Base-by-base conservation (phyloP, 164 flowering plant species). In the Berberis vulgaris region DNA sequence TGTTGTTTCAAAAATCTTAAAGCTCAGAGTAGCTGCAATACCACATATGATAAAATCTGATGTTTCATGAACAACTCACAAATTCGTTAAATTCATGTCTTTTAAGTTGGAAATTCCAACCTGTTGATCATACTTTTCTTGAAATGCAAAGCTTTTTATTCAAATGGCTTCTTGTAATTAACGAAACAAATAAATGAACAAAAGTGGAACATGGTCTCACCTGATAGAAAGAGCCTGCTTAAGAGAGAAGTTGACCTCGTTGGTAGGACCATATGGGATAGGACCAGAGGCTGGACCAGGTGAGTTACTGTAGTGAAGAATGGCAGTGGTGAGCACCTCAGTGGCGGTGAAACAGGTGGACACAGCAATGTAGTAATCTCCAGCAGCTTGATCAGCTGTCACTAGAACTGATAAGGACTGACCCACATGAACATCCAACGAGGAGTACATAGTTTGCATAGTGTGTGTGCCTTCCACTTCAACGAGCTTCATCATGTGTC, bases 381-480 rank as follows among this genome's bases (percentile, higher is more conserved):
- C 4, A 55, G 59, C 3, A 2, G 59, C 8, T 39, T 55, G 59
- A 39, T 55, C 59, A 13, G 59, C 39, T 2, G 59, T 55, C 2
- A 55, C 59, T 3, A 52, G 55, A 7, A 52, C 55, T 3, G 55
- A 57, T 6, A 39, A 57, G 3, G 60, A 57, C 43, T 41, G 59
- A 6, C 60, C 60, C 6, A 57, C 60, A 38, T 57, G 60, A 12
- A 57, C 44, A 57, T 57, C 60, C 5, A 57, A 44, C 6, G 41
- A 57, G 7, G 60, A 57, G 44, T 57, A 57, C 44, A 10, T 57
- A 42, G 41, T 57, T 6, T 57, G 44, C 3, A 57, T 6, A 7
- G 44, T 57, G 60, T 57, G 60, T 41, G 60, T 57, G 44, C 60
- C 60, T 38, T 57, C 60, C 1, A 57, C 60, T 57, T 57, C 60